Evolutionary conservation across 2,329 filamentous ascomycete species (phyloP).

Genomic region (Cercospora sojina): DNA sequence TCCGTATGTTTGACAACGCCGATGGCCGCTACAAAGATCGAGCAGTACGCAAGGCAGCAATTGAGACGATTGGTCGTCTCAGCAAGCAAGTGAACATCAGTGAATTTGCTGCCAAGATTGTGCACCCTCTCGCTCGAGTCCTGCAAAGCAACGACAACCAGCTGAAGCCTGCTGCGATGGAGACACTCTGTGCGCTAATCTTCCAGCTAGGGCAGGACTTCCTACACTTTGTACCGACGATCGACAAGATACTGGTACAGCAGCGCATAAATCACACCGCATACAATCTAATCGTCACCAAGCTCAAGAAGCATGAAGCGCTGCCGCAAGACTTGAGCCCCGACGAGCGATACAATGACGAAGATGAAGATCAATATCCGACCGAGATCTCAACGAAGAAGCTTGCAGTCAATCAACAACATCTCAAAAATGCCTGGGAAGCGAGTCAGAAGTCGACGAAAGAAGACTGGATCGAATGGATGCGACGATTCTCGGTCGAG

Average conservation of each 20-base stretch:
- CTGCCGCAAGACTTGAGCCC: constrained; percentile 93
- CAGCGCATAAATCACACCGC: constrained; percentile 86
- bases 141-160: constrained; percentile 70
- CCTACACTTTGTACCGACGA: constrained; percentile 85
- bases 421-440: constrained; percentile 96
- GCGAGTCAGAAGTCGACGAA: constrained; percentile 94
- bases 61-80: constrained; percentile 91
- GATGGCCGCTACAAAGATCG: constrained; percentile 41
- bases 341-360: constrained; percentile 67
- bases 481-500: constrained; percentile 92
- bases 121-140: constrained; percentile 86
- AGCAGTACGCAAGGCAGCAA: constrained; percentile 79
- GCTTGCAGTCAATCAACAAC: constrained; percentile 93
- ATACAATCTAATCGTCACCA: constrained; percentile 87
- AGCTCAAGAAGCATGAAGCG: constrained; percentile 89
- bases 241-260: constrained; percentile 77
- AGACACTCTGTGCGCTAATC: constrained; percentile 91
- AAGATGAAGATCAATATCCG: constrained; percentile 75
- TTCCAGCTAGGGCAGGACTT: constrained; percentile 96
- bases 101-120: constrained; percentile 93
- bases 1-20: constrained; percentile 83
- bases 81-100: constrained; percentile 96
- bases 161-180: constrained; percentile 78
- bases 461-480: constrained; percentile 99
- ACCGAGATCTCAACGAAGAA: constrained; percentile 89